Evolutionary conservation across 805 yeast species (phyloP).

Genomic region (Ogataea trehalophila): DNA sequence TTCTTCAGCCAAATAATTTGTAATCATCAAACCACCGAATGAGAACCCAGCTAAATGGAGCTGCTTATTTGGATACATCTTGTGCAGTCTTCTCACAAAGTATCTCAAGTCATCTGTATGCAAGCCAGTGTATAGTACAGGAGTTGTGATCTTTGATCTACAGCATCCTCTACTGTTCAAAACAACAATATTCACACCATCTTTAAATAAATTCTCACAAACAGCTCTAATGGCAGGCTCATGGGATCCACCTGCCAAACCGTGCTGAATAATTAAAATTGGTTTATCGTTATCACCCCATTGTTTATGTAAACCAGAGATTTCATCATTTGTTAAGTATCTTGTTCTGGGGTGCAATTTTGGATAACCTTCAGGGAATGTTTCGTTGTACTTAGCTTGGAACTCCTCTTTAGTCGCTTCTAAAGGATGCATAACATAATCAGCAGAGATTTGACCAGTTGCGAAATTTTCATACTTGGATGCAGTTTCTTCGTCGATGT

Average conservation of each 20-base stretch:
- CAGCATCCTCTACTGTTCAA: conserved; percentile 76
- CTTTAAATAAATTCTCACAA: conserved; percentile 37
- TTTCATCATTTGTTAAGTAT: conserved; percentile 46
- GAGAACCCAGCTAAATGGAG: conserved; percentile 68
- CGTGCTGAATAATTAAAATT: conserved; percentile 59
- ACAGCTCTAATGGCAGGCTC: conserved; percentile 66
- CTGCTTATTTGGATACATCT: conserved; percentile 54
- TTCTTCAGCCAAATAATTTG: conserved; percentile 70
- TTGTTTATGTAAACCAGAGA: conserved; percentile 28
- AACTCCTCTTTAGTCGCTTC: conserved; percentile 24
- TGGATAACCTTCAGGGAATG: conserved; percentile 49
- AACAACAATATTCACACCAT: conserved; percentile 49
- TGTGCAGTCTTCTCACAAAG: conserved; percentile 45
- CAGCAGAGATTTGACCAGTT: conserved; percentile 43
- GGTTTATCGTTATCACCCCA: conserved; percentile 43
- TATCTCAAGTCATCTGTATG: conserved; percentile 67
- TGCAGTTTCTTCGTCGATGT: conserved; percentile 22
- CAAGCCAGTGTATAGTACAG: conserved; percentile 60
- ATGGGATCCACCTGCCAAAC: conserved; percentile 76
- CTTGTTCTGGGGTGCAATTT: conserved; percentile 66
- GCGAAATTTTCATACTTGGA: conserved; percentile 13
- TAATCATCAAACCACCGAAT: conserved; percentile 62
- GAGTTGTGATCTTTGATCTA: conserved; percentile 65
- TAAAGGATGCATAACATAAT: conserved; percentile 37
- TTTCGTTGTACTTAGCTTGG: conserved; percentile 32